Conservation (phyloP, 2,329 filamentous ascomycete species). For the Xenosphaeropsis pyriputrescens region DNA sequence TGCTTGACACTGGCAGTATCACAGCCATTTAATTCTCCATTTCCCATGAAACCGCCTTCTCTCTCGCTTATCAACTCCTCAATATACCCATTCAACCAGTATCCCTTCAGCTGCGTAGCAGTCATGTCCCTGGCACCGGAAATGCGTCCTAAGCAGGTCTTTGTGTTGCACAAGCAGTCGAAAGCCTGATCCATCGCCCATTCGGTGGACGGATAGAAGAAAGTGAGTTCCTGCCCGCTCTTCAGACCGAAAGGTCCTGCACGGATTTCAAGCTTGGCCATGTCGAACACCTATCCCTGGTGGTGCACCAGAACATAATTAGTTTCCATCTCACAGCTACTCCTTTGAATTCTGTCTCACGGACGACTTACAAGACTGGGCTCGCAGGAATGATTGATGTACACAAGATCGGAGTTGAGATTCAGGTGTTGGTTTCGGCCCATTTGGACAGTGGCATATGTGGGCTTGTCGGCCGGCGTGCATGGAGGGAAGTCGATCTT, state of each 20-base stretch:
- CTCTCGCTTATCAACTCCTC: slow-evolving; percentile 34
- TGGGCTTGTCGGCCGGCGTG: slow-evolving; percentile 35
- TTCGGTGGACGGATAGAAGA: slow-evolving; percentile 66
- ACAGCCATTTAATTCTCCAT: background rate
- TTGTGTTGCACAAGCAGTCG: slow-evolving; percentile 43
- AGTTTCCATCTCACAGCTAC: background rate
- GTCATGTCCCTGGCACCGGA: slow-evolving; percentile 47
- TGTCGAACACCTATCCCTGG: slow-evolving; percentile 40
- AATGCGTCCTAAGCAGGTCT: slow-evolving; percentile 45
- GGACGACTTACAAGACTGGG: slow-evolving; percentile 41
- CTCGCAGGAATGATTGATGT: slow-evolving; percentile 55
- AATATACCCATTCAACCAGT: slow-evolving; percentile 50
- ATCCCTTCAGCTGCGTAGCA: slow-evolving; percentile 33
- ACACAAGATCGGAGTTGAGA: slow-evolving; percentile 51
- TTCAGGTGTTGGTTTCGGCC: slow-evolving; percentile 39
- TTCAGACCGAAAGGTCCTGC: slow-evolving; percentile 39
- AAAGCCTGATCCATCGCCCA: slow-evolving; percentile 64
- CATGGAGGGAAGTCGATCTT: slow-evolving; percentile 52
- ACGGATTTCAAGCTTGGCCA: slow-evolving; percentile 37
- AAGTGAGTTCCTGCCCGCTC: slow-evolving; percentile 45
- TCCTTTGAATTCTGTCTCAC: no score
- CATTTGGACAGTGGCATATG: slow-evolving; percentile 51
- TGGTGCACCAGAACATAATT: background rate
- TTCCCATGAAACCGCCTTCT: background rate
- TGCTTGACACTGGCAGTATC: background rate